Conservation (phyloP, 2,329 filamentous ascomycete species). For the Fusarium secorum region DNA sequence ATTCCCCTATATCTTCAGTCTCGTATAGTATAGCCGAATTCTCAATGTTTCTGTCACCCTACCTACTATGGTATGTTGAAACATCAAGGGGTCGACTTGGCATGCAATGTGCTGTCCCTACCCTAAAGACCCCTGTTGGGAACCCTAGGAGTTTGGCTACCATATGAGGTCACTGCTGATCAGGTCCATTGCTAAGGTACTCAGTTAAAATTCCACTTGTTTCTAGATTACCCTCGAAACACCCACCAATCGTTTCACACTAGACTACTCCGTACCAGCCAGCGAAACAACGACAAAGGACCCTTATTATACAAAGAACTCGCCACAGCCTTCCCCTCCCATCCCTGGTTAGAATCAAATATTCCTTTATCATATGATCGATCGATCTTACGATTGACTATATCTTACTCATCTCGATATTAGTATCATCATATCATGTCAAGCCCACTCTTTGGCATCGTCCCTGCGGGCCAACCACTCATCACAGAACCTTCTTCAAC, state of each 20-base stretch:
- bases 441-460: constrained; percentile 62
- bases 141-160: background rate
- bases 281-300: constrained; percentile 17
- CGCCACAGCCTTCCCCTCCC: background rate
- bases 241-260: constrained; percentile 34
- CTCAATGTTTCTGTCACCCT: background rate
- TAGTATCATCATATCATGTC: constrained; percentile 6
- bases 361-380: background rate
- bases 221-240: constrained; percentile 32
- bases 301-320: constrained; percentile 3
- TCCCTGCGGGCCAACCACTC: constrained; percentile 67
- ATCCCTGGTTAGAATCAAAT: background rate
- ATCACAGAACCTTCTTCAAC: constrained; percentile 62
- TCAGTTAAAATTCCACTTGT: constrained; percentile 11
- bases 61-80: background rate
- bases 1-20: background rate
- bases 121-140: constrained; percentile 11
- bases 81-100: background rate
- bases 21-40: background rate
- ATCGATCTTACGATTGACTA: background rate
- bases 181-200: background rate
- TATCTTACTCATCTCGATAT: background rate
- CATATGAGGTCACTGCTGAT: constrained; percentile 20
- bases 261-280: background rate
- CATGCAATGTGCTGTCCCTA: background rate